Evolutionary conservation across 495 filamentous ascomycete genomes (phyloP), one percentile per base, ranked within the genome.

Genomic region (Talaromyces nanjingensis): DNA sequence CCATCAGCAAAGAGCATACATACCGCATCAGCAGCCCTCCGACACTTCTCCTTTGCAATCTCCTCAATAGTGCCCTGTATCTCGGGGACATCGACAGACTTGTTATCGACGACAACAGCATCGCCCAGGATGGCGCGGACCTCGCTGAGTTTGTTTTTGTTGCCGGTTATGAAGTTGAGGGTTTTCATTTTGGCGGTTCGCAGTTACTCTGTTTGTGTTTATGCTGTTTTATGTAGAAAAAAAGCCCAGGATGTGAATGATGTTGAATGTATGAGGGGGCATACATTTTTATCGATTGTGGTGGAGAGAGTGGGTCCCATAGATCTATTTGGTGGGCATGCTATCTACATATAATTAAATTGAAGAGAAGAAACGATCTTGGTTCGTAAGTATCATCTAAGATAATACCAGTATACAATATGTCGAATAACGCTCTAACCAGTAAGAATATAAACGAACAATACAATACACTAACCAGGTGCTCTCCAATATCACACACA

Each of bases 111-210:
- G 49, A 88, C 77, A 66, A 96, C 87, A 31, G 85, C 81, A 62
- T 83, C 83, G 63, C 87, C 86, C 18, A 98, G 82, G 69, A 98
- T 97, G 12, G 89, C 87, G 71, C 87, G 84, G 66, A 96, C 91
- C 76, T 98, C 94, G 63, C 73, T 72, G 58, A 98, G 84, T 77
- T 98, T 98, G 79, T 96, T 96, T 67, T 84, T 82, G 79, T 98
- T 98, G 67, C 93, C 89, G 2, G 96, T 98, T 69, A 98, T 96
- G 81, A 98, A 98, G 79, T 96, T 91, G 39, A 98, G 75, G 31
- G 78, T 74, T 47, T 72, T 72, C 29, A 75, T 63, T 24, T 18
- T 64, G 34, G 14, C 18, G 3, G 33, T 37, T 49, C 5, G 14
- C 9, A 42, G 9, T 61, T 61, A 7, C 9, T 24, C 42, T 61